Conservation (phyloP, 805 yeast genomes). For the Wickerhamomyces bisporus region DNA sequence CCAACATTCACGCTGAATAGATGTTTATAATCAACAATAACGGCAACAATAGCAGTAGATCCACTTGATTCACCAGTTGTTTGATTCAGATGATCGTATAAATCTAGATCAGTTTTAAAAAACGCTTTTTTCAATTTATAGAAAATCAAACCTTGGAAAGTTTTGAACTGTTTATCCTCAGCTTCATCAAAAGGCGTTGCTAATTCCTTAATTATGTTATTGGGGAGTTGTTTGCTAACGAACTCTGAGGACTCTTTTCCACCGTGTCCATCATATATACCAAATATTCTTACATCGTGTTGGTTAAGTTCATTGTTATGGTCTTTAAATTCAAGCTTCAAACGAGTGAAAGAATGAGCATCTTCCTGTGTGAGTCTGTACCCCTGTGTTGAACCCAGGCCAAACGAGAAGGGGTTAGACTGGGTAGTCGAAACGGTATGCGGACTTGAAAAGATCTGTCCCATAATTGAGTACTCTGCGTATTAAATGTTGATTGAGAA, state of each 20-base stretch:
- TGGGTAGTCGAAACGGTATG: slow-evolving; percentile 44
- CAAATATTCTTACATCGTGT: slow-evolving; percentile 42
- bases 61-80: slow-evolving; percentile 38
- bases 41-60: slow-evolving; percentile 45
- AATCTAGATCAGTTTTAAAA: slow-evolving; percentile 38
- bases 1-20: slow-evolving; percentile 68
- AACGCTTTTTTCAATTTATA: slow-evolving; percentile 39
- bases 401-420: slow-evolving; percentile 38
- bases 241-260: slow-evolving; percentile 57
- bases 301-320: slow-evolving; percentile 16
- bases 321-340: slow-evolving; percentile 28
- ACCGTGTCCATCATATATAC: slow-evolving; percentile 83
- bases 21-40: slow-evolving; percentile 37
- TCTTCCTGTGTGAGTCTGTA: slow-evolving; percentile 73
- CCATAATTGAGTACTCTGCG: too few relatives aligned
- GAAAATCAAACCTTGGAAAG: slow-evolving; percentile 30
- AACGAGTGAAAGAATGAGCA: slow-evolving; percentile 54
- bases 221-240: slow-evolving; percentile 34
- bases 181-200: too few relatives aligned
- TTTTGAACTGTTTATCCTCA: slow-evolving; percentile 20
- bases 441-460: slow-evolving; percentile 71
- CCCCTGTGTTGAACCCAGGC: slow-evolving; percentile 76
- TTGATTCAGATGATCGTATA: slow-evolving; percentile 30
- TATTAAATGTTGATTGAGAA: too few relatives aligned
- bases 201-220: slow-evolving; percentile 10